Evolutionary conservation across 2,329 filamentous ascomycete genomes (phyloP), one percentile per base, ranked within the genome.

Genomic region (Cryoendolithus antarcticus): DNA sequence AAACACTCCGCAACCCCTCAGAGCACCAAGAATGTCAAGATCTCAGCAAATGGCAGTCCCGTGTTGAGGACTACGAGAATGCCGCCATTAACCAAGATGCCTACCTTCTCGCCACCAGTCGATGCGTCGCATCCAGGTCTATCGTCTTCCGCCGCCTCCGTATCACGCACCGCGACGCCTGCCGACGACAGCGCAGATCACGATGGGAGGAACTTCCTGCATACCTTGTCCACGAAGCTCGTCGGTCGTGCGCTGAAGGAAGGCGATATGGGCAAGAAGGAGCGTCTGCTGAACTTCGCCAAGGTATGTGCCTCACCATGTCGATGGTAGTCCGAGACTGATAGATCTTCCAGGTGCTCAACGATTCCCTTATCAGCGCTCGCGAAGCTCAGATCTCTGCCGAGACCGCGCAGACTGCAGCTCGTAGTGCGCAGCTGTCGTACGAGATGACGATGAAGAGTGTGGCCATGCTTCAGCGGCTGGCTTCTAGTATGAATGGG

Each of bases 371-470:
- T 19, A 44, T 49, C 9, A 50, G 46, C 30, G 47, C 48, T 9
- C 44, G 45, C 9, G 48, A 57, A 35, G 52, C 54, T 4, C 42
- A 50, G 33, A 45, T 52, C 21, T 45, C 37, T 28, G 49, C 53
- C 30, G 46, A 53, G 35, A 48, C 35, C 9, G 54, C 54, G 9
- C 43, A 45, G 32, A 37, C 46, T 21, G 51, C 51, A n/a, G 54
- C 54, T 9, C 40, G 38, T 10, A 39, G 43, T 19, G 54, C 54
- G 6, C 46, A 49, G 33, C 28, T 48, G 19, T 44, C 46, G 3
- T 54, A 55, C 35, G 46, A 50, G 40, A 51, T 54, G 48, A 51
- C 51, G 1, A 44, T 47, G 39, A 46, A 47, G 42, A 46, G 41
- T 12, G 37, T 54, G 6, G 45, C 47, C 9, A 51, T 52, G 47